phyloP scores from a whole-genome alignment of 2,329 filamentous ascomycete species.

The Thielaviopsis punctulata region DNA sequence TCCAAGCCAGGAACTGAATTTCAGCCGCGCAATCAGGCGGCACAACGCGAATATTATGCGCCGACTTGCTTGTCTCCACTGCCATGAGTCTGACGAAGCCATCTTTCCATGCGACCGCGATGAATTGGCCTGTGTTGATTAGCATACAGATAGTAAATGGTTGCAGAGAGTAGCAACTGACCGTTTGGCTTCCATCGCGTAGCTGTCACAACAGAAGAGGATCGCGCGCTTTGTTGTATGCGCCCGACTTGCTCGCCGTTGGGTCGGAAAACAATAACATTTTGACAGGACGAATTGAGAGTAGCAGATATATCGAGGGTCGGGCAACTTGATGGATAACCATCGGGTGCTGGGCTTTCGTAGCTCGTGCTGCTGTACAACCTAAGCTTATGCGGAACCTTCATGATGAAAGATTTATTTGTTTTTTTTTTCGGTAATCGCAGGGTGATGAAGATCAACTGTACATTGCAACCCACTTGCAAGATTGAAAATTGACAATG shows the following conservation, averaged over 20 bases:
- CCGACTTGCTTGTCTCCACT: conserved; percentile 63
- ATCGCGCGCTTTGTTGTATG: conserved; percentile 27
- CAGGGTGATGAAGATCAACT: too few species aligned
- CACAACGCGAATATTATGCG: conserved; percentile 49
- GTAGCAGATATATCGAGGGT: conserved; percentile 70
- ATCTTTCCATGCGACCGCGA: conserved; percentile 74
- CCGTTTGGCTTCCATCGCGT: conserved; percentile 53
- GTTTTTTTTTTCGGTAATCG: too few species aligned
- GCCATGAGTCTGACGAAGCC: conserved; percentile 61
- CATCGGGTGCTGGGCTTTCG: conserved; percentile 34
- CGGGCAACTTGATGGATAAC: conserved; percentile 59
- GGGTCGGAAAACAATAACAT: conserved; percentile 60
- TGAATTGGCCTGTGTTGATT: conserved; percentile 37
- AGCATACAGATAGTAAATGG: not conserved
- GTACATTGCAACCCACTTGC: too few species aligned
- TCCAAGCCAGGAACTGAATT: conserved; percentile 8
- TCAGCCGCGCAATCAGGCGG: conserved; percentile 16
- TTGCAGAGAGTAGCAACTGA: conserved; percentile 21
- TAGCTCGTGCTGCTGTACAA: conserved; percentile 41
- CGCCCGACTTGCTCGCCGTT: conserved; percentile 51
- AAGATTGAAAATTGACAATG: too few species aligned
- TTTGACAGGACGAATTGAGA: conserved; percentile 45
- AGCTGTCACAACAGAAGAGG: conserved; percentile 24
- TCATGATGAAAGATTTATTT: conserved; percentile 12
- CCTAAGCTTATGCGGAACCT: conserved; percentile 22